These are phyloP conservation scores for Crucibulum laeve DNA, from an alignment of 768 basidiomycete genomes.

Conservation along the genomic window DNA sequence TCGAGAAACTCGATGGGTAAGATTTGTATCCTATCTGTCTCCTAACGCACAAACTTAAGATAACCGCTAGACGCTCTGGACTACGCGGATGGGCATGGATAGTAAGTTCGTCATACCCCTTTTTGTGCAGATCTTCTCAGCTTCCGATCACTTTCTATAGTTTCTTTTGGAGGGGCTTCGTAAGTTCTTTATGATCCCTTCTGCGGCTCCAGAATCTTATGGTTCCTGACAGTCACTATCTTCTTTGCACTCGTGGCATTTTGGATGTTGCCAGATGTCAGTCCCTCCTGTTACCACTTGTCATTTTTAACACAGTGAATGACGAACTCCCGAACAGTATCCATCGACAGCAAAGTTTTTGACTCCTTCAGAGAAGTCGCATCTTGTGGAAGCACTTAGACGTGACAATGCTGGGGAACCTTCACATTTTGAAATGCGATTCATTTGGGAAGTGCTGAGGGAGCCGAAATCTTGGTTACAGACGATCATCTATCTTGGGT, in stretches of 20 bases:
- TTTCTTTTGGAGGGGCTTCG: slow-evolving; percentile 33
- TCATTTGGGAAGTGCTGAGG: slow-evolving; percentile 26
- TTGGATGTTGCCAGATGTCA: slow-evolving; percentile 34
- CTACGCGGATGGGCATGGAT: slow-evolving; percentile 35
- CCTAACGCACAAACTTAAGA: not conserved
- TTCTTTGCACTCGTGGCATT: slow-evolving; percentile 28
- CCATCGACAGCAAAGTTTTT: slow-evolving; percentile 41
- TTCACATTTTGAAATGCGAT: slow-evolving; percentile 24
- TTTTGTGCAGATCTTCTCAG: not conserved
- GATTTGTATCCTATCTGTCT: not conserved
- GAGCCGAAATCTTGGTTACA: slow-evolving; percentile 24
- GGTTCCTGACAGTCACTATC: slow-evolving; percentile 20
- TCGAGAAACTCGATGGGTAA: slow-evolving; percentile 29
- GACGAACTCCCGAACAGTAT: slow-evolving; percentile 18
- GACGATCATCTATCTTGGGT: slow-evolving; percentile 23
- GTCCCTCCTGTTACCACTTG: slow-evolving; percentile 1
- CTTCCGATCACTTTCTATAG: slow-evolving; percentile 8
- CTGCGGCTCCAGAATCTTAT: not conserved
- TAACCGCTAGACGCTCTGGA: slow-evolving; percentile 13
- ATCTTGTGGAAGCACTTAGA: slow-evolving; percentile 20
- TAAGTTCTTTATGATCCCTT: slow-evolving; percentile 4
- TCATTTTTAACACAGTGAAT: not conserved
- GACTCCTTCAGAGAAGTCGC: slow-evolving; percentile 24
- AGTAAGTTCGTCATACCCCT: slow-evolving; percentile 15
- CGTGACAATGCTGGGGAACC: slow-evolving; percentile 22